A percentile compares a stretch with the other conserved stretches of the same genome.
These are phyloP conservation scores for Trichocomaceae sp. DNA, from an alignment of 2,329 filamentous ascomycete genomes.

Conservation along the genomic window DNA sequence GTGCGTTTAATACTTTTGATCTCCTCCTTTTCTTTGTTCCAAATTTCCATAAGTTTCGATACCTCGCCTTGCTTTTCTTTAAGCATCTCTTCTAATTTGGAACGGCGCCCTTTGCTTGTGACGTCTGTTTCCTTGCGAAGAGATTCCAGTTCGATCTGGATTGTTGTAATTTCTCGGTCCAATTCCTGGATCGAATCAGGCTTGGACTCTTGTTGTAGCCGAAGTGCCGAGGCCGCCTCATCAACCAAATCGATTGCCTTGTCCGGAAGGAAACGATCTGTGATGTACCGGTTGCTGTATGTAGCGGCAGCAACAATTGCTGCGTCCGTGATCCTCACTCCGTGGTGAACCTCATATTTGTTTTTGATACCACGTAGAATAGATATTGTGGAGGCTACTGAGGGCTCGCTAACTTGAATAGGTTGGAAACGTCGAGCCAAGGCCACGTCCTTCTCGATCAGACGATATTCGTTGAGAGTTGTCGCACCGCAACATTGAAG, in stretches of 20 bases:
- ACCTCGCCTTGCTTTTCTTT: slow-evolving; percentile 72
- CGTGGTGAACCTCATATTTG: slow-evolving; percentile 94
- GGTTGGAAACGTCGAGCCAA: slow-evolving; percentile 89
- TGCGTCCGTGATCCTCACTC: slow-evolving; percentile 87
- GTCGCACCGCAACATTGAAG: slow-evolving; percentile 94
- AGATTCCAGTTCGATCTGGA: slow-evolving; percentile 94
- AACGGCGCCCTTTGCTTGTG: slow-evolving; percentile 76
- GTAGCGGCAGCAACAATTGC: slow-evolving; percentile 87
- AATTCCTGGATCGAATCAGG: slow-evolving; percentile 89
- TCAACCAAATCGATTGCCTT: slow-evolving; percentile 97
- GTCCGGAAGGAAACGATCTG: slow-evolving; percentile 89
- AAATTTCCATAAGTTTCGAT: slow-evolving; percentile 66
- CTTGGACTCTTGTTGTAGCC: slow-evolving; percentile 93
- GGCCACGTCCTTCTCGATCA: slow-evolving; percentile 93
- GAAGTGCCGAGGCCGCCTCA: slow-evolving; percentile 82
- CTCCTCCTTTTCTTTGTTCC: slow-evolving; percentile 83
- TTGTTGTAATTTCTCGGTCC: slow-evolving; percentile 92
- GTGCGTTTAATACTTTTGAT: slow-evolving; percentile 81
- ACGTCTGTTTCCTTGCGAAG: slow-evolving; percentile 90
- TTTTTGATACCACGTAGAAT: slow-evolving; percentile 96
- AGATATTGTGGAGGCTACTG: slow-evolving; percentile 85
- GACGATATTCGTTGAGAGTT: slow-evolving; percentile 82
- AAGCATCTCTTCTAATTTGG: slow-evolving; percentile 73
- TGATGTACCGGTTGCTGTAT: slow-evolving; percentile 93
- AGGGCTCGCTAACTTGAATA: slow-evolving; percentile 86